These are phyloP conservation scores for Pseudozyma tsukubaensis DNA, from an alignment of 1,284 basidiomycete genomes.

Conservation along the genomic window DNA sequence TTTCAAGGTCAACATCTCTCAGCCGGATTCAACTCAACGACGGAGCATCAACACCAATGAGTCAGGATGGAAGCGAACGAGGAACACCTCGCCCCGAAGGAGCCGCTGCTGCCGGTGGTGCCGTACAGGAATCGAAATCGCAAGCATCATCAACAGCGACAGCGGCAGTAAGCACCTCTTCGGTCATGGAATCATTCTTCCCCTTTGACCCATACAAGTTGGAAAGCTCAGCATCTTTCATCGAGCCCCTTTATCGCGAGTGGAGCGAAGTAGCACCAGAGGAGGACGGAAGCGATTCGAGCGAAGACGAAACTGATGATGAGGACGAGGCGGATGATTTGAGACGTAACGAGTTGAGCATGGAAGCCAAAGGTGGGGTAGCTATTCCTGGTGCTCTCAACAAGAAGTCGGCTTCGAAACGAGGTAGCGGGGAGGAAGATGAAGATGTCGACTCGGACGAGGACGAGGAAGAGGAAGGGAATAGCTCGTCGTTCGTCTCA, in stretches of 20 bases:
- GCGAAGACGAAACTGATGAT: conserved; percentile 51
- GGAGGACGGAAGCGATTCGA: conserved; percentile 54
- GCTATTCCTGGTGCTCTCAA: conserved; percentile 22
- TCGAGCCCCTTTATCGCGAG: conserved; percentile 72
- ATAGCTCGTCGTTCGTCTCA: conserved; percentile 55
- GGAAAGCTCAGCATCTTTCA: conserved; percentile 72
- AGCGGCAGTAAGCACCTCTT: conserved; percentile 35
- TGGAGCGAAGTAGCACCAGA: conserved; percentile 72
- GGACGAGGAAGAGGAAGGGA: conserved; percentile 34
- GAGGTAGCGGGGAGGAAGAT: conserved; percentile 5
- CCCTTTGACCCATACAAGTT: conserved; percentile 98
- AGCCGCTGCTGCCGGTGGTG: too few relatives aligned
- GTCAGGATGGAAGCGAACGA: conserved; percentile 36
- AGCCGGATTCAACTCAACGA: conserved; percentile 29
- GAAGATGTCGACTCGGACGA: conserved; percentile 17
- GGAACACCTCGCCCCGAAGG: conserved; percentile 27
- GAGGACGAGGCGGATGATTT: conserved; percentile 49
- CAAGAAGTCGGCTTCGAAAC: background rate
- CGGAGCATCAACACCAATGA: conserved; percentile 34
- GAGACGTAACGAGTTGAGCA: conserved; percentile 32
- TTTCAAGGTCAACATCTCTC: conserved; percentile 36
- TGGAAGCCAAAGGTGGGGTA: conserved; percentile 3
- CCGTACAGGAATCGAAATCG: conserved; percentile 5
- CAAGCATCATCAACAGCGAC: conserved; percentile 6
- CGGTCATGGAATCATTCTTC: conserved; percentile 89